Evolutionary conservation across 164 flowering plant species (phyloP).

Genomic region (Annona squamosa): DNA sequence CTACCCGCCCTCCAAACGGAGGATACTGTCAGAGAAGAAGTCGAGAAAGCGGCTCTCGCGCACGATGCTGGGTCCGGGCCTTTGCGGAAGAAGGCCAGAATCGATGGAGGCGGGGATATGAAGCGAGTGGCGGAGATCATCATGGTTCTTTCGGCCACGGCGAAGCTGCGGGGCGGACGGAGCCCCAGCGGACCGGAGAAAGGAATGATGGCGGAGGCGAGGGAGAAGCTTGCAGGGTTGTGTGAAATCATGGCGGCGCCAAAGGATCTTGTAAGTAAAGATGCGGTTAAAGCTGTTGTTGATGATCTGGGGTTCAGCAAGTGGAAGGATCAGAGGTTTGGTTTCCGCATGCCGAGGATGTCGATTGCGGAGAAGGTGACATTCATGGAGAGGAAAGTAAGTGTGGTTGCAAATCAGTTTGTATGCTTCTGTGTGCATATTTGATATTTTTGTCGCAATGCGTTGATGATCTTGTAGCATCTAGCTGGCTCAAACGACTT

Average conservation of each 20-base stretch:
- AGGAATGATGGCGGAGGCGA: slow-evolving; percentile 62
- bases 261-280: slow-evolving; percentile 54
- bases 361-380: slow-evolving; percentile 59
- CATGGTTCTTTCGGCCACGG: slow-evolving; percentile 62
- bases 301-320: slow-evolving; percentile 79
- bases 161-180: slow-evolving; percentile 56
- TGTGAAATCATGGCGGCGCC: slow-evolving; percentile 51
- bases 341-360: slow-evolving; percentile 47
- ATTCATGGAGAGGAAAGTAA: slow-evolving; percentile 55
- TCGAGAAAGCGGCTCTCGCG: background rate
- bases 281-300: slow-evolving; percentile 45
- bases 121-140: slow-evolving; percentile 73
- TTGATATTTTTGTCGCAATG: background rate
- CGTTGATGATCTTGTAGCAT: background rate
- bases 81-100: slow-evolving; percentile 26
- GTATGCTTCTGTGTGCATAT: background rate
- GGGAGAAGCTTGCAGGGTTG: slow-evolving; percentile 45
- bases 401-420: background rate
- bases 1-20: too few relatives aligned
- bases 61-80: background rate
- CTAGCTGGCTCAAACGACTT: too few relatives aligned
- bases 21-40: background rate
- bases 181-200: slow-evolving; percentile 49
- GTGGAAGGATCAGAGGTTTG: slow-evolving; percentile 48
- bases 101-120: slow-evolving; percentile 21